phyloP scores from a whole-genome alignment of 2,329 filamentous ascomycete genomes.

The Calonectria pseudoturangicola region DNA sequence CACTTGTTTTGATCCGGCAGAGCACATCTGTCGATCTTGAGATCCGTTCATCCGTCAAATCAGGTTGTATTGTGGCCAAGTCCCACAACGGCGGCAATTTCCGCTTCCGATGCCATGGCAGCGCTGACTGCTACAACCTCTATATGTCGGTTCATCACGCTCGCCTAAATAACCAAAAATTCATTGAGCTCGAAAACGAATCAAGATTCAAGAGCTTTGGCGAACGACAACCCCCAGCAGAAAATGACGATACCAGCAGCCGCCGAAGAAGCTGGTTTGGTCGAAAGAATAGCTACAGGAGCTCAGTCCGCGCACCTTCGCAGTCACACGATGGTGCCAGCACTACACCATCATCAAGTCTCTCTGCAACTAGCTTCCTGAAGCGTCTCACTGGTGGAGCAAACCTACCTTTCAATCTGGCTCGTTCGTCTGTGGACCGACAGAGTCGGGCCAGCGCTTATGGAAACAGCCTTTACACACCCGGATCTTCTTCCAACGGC shows the following conservation, averaged over 20 bases:
- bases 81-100: conserved; percentile 82
- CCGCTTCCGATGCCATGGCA: conserved; percentile 89
- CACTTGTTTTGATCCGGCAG: conserved; percentile 90
- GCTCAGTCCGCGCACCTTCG: conserved; percentile 76
- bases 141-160: conserved; percentile 92
- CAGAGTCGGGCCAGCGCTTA: conserved; percentile 70
- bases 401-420: conserved; percentile 86
- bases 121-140: conserved; percentile 85
- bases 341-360: conserved; percentile 73
- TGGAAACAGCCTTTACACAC: conserved; percentile 77
- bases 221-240: conserved; percentile 69
- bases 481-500: conserved; percentile 71
- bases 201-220: conserved; percentile 84
- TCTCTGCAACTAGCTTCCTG: conserved; percentile 88
- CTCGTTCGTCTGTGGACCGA: conserved; percentile 82
- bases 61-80: conserved; percentile 80
- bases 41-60: conserved; percentile 88
- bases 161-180: conserved; percentile 94
- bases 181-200: conserved; percentile 80
- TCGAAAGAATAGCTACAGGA: conserved; percentile 78
- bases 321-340: conserved; percentile 85
- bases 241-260: conserved; percentile 69
- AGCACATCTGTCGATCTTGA: conserved; percentile 96
- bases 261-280: conserved; percentile 75
- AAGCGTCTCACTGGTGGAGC: conserved; percentile 83